phyloP scores from a whole-genome alignment of 192 early-diverging fungal genomes.

The Backusella circina region DNA sequence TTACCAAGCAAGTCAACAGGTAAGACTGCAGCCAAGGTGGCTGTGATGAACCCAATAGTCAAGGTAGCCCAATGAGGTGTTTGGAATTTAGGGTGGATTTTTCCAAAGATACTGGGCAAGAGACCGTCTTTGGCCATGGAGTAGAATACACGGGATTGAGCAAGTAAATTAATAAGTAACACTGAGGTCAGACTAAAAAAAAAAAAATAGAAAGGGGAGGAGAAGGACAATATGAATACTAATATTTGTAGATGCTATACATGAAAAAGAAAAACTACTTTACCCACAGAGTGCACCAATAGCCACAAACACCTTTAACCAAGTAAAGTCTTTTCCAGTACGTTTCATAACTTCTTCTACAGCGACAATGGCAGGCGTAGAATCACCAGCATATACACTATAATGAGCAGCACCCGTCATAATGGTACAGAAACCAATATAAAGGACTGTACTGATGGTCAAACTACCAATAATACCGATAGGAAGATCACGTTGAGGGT shows the following conservation, averaged over 20 bases:
- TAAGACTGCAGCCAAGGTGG: conserved; percentile 67
- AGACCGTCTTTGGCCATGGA: conserved; percentile 88
- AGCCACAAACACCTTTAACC: conserved; percentile 71
- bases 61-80: conserved; percentile 77
- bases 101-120: conserved; percentile 67
- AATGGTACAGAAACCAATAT: conserved; percentile 66
- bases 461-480: conserved; percentile 85
- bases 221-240: background rate
- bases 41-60: conserved; percentile 60
- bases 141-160: conserved; percentile 85
- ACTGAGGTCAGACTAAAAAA: conserved; percentile 63
- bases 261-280: background rate
- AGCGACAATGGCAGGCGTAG: conserved; percentile 57
- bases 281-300: conserved; percentile 72
- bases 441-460: conserved; percentile 71
- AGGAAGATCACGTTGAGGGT: conserved; percentile 79
- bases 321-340: conserved; percentile 46
- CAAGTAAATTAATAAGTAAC: conserved; percentile 71
- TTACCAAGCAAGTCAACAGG: conserved; percentile 83
- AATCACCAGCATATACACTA: conserved; percentile 32
- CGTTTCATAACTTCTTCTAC: conserved; percentile 20
- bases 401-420: conserved; percentile 72
- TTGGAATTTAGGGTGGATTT: conserved; percentile 66
- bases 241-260: background rate
- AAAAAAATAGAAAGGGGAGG: background rate